A percentile compares a stretch with the other conserved stretches of the same genome.
phyloP scores from a whole-genome alignment of 2,329 filamentous ascomycete genomes.

The Botrytis deweyae region DNA sequence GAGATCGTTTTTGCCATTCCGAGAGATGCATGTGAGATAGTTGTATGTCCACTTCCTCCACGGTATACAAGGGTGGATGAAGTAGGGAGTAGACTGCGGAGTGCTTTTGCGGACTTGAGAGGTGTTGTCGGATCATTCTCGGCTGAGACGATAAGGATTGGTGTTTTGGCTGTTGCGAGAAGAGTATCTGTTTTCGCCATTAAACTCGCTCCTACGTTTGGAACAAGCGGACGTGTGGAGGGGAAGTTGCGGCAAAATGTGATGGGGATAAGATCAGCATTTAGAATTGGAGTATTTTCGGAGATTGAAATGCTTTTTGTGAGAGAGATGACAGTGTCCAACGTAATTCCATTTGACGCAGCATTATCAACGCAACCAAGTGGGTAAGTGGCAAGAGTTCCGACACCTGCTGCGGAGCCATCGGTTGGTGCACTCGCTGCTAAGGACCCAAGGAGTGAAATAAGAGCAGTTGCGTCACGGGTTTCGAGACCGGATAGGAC shows the following conservation, averaged over 20 bases:
- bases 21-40: constrained; percentile 16
- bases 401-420: not conserved
- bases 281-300: constrained; percentile 25
- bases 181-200: constrained; percentile 1
- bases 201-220: constrained; percentile 9
- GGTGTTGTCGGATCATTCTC: constrained; percentile 26
- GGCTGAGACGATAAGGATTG: constrained; percentile 25
- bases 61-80: constrained; percentile 25
- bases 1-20: constrained; percentile 4
- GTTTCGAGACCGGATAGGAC: constrained; percentile 20
- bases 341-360: constrained; percentile 21
- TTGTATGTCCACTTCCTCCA: constrained; percentile 24
- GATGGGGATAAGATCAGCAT: constrained; percentile 24
- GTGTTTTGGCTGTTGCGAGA: constrained; percentile 20
- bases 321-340: constrained; percentile 22
- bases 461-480: constrained; percentile 16
- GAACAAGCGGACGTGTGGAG: constrained; percentile 22
- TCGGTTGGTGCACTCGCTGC: not conserved
- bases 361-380: constrained; percentile 27
- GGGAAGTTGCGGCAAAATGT: constrained; percentile 29
- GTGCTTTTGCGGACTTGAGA: constrained; percentile 23
- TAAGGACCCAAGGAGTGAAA: not conserved
- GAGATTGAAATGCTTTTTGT: constrained; percentile 25
- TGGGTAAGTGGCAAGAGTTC: constrained; percentile 1
- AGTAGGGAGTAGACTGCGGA: constrained; percentile 22